These are phyloP conservation scores for Hymenoscyphus repandus DNA, from an alignment of 2,329 filamentous ascomycete genomes.

Conservation along the genomic window DNA sequence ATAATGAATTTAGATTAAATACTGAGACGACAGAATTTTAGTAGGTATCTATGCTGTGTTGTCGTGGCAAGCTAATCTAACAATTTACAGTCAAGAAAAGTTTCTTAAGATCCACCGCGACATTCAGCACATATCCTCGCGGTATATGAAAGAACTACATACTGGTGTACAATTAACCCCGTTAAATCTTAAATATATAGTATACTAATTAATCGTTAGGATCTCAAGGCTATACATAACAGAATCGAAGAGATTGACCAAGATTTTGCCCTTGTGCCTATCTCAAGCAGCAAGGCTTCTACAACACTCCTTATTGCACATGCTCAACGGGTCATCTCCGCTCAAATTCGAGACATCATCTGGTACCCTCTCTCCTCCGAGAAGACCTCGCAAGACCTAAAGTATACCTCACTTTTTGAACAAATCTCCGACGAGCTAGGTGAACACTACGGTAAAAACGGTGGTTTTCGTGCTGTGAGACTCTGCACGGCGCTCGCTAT, in stretches of 20 bases:
- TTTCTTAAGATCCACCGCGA: slow-evolving; percentile 7
- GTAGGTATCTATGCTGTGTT: slow-evolving; percentile 1
- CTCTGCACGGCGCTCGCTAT: slow-evolving; percentile 1
- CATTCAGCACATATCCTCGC: not conserved
- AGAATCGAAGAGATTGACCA: slow-evolving; percentile 4
- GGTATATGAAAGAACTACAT: slow-evolving; percentile 1
- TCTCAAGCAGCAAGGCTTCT: slow-evolving; percentile 3
- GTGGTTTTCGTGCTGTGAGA: slow-evolving; percentile 5
- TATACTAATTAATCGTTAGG: slow-evolving; percentile 1
- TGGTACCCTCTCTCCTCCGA: slow-evolving; percentile 9
- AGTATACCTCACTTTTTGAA: slow-evolving; percentile 2
- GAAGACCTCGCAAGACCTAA: not conserved
- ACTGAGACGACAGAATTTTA: slow-evolving; percentile 3
- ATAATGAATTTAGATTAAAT: slow-evolving; percentile 7
- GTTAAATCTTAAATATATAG: slow-evolving; percentile 2
- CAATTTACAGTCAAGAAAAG: not conserved
- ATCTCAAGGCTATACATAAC: slow-evolving; percentile 4
- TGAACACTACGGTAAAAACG: not conserved
- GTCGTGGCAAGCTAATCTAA: slow-evolving; percentile 2
- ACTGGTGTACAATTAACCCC: slow-evolving; percentile 1
- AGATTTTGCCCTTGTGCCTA: slow-evolving; percentile 2
- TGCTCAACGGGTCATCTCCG: slow-evolving; percentile 5
- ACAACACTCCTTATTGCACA: slow-evolving; percentile 4
- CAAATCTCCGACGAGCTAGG: slow-evolving; percentile 4
- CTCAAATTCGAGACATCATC: slow-evolving; percentile 6